These are phyloP conservation scores for Raphanus hybrid DNA, from an alignment of 441 rosid genomes.

Conservation along the genomic window DNA sequence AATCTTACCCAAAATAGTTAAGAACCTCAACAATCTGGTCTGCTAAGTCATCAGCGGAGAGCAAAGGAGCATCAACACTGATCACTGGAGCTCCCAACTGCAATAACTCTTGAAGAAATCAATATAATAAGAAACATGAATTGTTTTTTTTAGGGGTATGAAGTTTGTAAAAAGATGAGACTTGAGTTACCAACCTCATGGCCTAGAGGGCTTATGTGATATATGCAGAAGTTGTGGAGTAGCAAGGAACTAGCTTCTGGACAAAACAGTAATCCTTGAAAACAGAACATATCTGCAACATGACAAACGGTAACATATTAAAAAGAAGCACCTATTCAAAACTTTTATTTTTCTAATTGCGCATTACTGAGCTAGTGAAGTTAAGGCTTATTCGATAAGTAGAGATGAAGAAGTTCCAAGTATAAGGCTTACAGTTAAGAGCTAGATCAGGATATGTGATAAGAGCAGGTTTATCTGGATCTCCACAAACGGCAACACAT, in stretches of 20 bases:
- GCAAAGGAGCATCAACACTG: slow-evolving; percentile 58
- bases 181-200: slow-evolving; percentile 79
- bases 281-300: slow-evolving; percentile 82
- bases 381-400: not conserved
- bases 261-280: slow-evolving; percentile 90
- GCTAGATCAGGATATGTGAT: slow-evolving; percentile 94
- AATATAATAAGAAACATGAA: slow-evolving; percentile 48
- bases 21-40: slow-evolving; percentile 92
- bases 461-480: slow-evolving; percentile 93
- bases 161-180: slow-evolving; percentile 7
- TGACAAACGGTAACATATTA: slow-evolving; percentile 8
- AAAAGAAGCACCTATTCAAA: slow-evolving; percentile 2
- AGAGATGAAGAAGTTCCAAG: not conserved
- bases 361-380: not conserved
- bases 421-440: slow-evolving; percentile 64
- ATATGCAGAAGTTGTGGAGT: slow-evolving; percentile 92
- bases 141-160: not conserved
- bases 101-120: slow-evolving; percentile 75
- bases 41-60: slow-evolving; percentile 86
- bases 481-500: slow-evolving; percentile 87
- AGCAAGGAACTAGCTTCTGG: slow-evolving; percentile 92
- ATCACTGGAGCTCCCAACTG: slow-evolving; percentile 91
- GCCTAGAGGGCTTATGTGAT: slow-evolving; percentile 94
- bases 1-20: slow-evolving; percentile 82
- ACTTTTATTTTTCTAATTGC: not conserved